Conservation (phyloP, 1,139 yeast species). For the Zygosaccharomyces sapae region DNA sequence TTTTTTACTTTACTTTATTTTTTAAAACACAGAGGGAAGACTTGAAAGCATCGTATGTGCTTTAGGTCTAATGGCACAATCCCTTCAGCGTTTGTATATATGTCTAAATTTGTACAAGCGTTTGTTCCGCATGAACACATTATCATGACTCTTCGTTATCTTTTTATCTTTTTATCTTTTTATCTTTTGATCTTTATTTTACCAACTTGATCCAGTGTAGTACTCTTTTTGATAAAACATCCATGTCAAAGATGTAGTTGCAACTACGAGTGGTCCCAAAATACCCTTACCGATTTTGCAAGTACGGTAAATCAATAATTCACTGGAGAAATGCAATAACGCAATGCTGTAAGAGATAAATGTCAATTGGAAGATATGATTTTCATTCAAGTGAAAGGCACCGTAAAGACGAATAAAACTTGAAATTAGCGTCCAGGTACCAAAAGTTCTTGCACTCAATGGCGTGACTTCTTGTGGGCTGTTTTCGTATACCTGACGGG, state of each 20-base stretch:
- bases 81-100: slow-evolving; percentile 7
- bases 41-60: neutral
- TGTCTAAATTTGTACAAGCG: slow-evolving; percentile 6
- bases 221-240: slow-evolving; percentile 55
- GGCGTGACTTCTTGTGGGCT: slow-evolving; percentile 65
- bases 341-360: slow-evolving; percentile 81
- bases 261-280: slow-evolving; percentile 75
- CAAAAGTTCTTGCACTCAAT: slow-evolving; percentile 89
- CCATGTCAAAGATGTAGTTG: slow-evolving; percentile 57
- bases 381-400: slow-evolving; percentile 66
- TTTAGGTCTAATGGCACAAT: slow-evolving; percentile 3
- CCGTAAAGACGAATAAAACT: slow-evolving; percentile 83
- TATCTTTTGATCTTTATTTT: neutral
- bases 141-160: neutral
- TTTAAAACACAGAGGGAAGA: neutral
- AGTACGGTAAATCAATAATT: slow-evolving; percentile 75
- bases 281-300: slow-evolving; percentile 85
- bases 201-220: slow-evolving; percentile 41
- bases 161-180: neutral
- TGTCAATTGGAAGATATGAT: slow-evolving; percentile 71
- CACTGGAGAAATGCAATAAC: slow-evolving; percentile 73
- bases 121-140: slow-evolving; percentile 1
- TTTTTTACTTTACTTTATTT: neutral
- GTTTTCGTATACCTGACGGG: slow-evolving; percentile 72
- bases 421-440: slow-evolving; percentile 93